These are phyloP conservation scores for Hypoxylon rubiginosum DNA, from an alignment of 2,329 filamentous ascomycete species.

Conservation along the genomic window DNA sequence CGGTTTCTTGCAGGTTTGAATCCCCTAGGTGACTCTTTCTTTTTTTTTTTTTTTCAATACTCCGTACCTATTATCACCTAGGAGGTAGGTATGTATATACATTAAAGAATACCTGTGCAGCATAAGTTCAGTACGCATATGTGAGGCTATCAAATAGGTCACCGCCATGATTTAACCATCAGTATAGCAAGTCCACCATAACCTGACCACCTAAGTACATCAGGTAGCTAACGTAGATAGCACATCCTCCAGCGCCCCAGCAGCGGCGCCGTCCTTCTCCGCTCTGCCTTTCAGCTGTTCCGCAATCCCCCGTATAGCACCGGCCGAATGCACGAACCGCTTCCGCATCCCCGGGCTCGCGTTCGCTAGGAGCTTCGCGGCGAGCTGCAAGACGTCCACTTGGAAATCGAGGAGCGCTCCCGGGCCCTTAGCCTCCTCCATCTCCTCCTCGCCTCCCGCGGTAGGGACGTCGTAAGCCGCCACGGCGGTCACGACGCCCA, in stretches of 20 bases:
- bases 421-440: not conserved
- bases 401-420: constrained; percentile 62
- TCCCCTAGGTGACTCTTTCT: no score
- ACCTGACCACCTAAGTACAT: not conserved
- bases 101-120: no score
- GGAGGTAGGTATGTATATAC: no score
- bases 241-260: constrained; percentile 30
- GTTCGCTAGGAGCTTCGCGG: constrained; percentile 63
- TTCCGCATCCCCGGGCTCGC: constrained; percentile 62
- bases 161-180: not conserved
- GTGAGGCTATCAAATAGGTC: not conserved
- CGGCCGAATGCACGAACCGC: constrained; percentile 65
- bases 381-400: constrained; percentile 68
- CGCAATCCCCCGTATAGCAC: constrained; percentile 64
- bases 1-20: no score
- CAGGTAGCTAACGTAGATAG: constrained; percentile 19
- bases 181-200: not conserved
- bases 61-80: no score
- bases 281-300: constrained; percentile 54
- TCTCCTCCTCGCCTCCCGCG: constrained; percentile 27
- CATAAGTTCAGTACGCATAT: no score
- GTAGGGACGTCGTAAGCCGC: constrained; percentile 62
- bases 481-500: constrained; percentile 65
- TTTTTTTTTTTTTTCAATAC: no score
- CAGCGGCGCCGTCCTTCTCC: constrained; percentile 16